These are phyloP conservation scores for Elongisporangium senticosum DNA, from an alignment of 352 stramenopile genomes.

Conservation along the genomic window DNA sequence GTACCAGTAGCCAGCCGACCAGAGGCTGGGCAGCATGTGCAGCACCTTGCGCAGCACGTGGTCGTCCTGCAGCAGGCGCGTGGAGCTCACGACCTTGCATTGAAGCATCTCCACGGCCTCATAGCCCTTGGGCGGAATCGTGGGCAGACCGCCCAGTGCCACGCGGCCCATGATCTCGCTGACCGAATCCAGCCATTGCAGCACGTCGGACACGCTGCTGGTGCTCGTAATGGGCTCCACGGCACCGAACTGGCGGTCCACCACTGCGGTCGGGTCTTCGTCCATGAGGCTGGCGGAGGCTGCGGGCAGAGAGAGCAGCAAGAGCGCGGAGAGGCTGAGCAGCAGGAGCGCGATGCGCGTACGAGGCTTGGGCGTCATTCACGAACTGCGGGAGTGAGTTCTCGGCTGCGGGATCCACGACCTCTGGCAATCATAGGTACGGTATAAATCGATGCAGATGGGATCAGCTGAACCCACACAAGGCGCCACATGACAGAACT, in stretches of 20 bases:
- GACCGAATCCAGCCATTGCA: conserved; percentile 29
- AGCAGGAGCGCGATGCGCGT: not conserved
- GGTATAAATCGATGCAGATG: not conserved
- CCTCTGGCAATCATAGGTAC: not conserved
- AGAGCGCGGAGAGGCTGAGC: not conserved
- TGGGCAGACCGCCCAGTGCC: conserved; percentile 27
- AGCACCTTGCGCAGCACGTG: conserved; percentile 24
- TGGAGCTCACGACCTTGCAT: conserved; percentile 14
- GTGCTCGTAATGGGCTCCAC: conserved; percentile 22
- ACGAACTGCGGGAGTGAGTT: not conserved
- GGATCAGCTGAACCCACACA: not conserved
- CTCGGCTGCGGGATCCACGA: not conserved
- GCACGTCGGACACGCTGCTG: conserved; percentile 11
- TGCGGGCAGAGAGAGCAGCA: not conserved
- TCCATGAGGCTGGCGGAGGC: not conserved
- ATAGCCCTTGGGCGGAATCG: conserved; percentile 25
- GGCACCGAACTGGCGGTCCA: conserved; percentile 26
- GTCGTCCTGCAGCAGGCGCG: conserved; percentile 17
- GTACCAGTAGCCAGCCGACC: conserved; percentile 54
- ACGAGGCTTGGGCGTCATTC: not conserved
- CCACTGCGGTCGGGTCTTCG: conserved; percentile 18
- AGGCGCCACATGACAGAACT: not conserved
- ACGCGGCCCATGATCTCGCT: conserved; percentile 39
- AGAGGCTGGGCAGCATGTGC: conserved; percentile 37
- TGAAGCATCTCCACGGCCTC: conserved; percentile 30